A percentile compares a stretch with the other conserved stretches of the same genome.
These are phyloP conservation scores for Parastagonospora nodorum DNA, from an alignment of 2,329 filamentous ascomycete genomes.

Conservation along the genomic window DNA sequence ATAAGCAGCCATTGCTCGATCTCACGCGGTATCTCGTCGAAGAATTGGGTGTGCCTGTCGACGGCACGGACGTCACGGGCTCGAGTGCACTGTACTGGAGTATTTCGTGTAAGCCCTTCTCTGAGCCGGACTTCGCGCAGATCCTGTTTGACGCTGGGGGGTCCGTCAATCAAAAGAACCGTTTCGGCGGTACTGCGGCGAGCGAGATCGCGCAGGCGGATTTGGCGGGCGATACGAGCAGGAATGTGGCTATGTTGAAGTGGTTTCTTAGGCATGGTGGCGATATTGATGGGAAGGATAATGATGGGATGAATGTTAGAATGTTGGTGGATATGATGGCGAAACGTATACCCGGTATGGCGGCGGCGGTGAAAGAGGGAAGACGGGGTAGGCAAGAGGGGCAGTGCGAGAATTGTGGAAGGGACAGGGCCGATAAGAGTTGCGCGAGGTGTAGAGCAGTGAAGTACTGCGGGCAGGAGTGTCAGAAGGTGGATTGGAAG, in stretches of 20 bases:
- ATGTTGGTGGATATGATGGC: slow-evolving; percentile 18
- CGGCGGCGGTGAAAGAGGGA: slow-evolving; percentile 5
- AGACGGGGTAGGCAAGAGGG: slow-evolving; percentile 11
- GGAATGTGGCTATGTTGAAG: slow-evolving; percentile 18
- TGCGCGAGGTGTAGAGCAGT: slow-evolving; percentile 17
- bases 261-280: slow-evolving; percentile 24
- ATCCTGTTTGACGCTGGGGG: slow-evolving; percentile 20
- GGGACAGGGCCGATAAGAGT: slow-evolving; percentile 1
- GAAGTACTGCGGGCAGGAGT: slow-evolving; percentile 17
- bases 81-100: slow-evolving; percentile 17
- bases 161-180: slow-evolving; percentile 15
- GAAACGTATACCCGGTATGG: slow-evolving; percentile 12
- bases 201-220: slow-evolving; percentile 19
- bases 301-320: slow-evolving; percentile 19
- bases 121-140: slow-evolving; percentile 16
- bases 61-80: slow-evolving; percentile 15
- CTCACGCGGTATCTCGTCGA: slow-evolving; percentile 13
- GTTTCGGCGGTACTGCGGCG: slow-evolving; percentile 13
- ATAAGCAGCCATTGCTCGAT: slow-evolving; percentile 4
- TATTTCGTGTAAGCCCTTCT: slow-evolving; percentile 20
- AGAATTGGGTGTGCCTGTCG: slow-evolving; percentile 14
- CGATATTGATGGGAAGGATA: slow-evolving; percentile 20
- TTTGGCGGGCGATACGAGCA: slow-evolving; percentile 10
- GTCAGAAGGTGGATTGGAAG: slow-evolving; percentile 23
- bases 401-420: slow-evolving; percentile 15